Evolutionary conservation across 805 yeast genomes (phyloP).

Genomic region (Saccharomycopsis capsularis): DNA sequence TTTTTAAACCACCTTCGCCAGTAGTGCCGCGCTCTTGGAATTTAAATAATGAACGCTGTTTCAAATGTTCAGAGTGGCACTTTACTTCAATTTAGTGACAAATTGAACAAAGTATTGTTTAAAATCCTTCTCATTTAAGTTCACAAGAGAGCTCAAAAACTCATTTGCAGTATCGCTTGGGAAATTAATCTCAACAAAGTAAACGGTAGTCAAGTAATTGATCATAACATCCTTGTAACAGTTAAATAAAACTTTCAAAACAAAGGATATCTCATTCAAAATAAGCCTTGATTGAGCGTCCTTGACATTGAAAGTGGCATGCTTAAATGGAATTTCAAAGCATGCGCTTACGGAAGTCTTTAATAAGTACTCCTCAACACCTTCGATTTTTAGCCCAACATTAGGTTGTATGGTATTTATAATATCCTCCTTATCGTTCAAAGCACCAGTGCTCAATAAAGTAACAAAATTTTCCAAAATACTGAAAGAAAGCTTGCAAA

Average conservation of each 20-base stretch:
- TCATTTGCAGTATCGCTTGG: constrained; percentile 55
- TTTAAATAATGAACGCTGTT: no score
- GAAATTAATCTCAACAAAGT: constrained; percentile 47
- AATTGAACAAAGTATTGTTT: constrained; percentile 58
- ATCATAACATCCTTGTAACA: constrained; percentile 42
- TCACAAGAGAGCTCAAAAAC: constrained; percentile 52
- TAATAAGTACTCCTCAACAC: constrained; percentile 64
- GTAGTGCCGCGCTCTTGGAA: no score
- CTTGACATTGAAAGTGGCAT: constrained; percentile 53
- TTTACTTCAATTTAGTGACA: constrained; percentile 26
- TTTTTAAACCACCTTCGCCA: no score
- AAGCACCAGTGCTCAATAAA: constrained; percentile 62
- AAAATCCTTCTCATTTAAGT: constrained; percentile 54
- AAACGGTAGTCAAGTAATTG: constrained; percentile 44
- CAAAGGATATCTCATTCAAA: constrained; percentile 64
- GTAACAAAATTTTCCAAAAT: constrained; percentile 58
- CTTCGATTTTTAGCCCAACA: constrained; percentile 47
- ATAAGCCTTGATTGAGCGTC: constrained; percentile 77
- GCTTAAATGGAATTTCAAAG: constrained; percentile 76
- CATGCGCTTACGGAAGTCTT: constrained; percentile 58
- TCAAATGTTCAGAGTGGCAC: no score
- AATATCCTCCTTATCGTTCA: constrained; percentile 55
- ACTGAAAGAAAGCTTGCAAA: constrained; percentile 62
- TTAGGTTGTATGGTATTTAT: constrained; percentile 35
- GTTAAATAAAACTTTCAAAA: constrained; percentile 56